Evolutionary conservation across 1,284 basidiomycete genomes (phyloP), one percentile per base, ranked within the genome.

Genomic region (Leccinum ponderosum): DNA sequence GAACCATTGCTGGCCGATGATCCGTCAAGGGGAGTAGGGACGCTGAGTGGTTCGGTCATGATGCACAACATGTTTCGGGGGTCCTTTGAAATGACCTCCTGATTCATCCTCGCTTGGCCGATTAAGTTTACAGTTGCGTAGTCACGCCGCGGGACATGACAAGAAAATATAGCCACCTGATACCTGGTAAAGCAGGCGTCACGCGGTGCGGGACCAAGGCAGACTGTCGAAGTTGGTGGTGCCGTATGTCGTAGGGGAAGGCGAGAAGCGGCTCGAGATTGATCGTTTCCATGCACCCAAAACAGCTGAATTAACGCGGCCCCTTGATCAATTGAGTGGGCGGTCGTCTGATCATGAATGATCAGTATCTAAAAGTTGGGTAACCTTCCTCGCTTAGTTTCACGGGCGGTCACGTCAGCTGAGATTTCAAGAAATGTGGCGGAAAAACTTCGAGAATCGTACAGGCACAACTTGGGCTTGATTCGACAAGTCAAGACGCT

Each of bases 1-100:
- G 80, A 79, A 48, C 82, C 54, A 35, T 44, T 37, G 31, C 27
- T 35, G 25, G 33, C 15, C 11, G 12, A 17, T 22, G 60, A 8
- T 22, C 52, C 42, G 14, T 29, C 33, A 14, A 7, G 52, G 29
- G 25, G 33, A 12, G 27, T 27, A 25, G 27, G 25, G 20, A 20
- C 11, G 7, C 8, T 20, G 22, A 25, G n/a, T 37, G 25, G 39
- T 29, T 58, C 53, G 14, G 11, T 31, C 59, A 62, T 65, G 44
- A 20, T 12, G 39, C 15, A 14, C n/a, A 42, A 15, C 17, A 42
- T 8, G 20, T 22, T 48, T 25, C n/a, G 25, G 27, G 22, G 53
- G 22, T 6, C 11, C 14, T 25, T 52, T 31, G 54, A 20, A 22
- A 0, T 15, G 17, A 42, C 20, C 12, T 48, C 42, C 17, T 17